Percentiles rank a stretch among this genome's conserved stretches.
Conservation (phyloP, 179 eudicot genomes). For the Heliamphora ciliata region DNA sequence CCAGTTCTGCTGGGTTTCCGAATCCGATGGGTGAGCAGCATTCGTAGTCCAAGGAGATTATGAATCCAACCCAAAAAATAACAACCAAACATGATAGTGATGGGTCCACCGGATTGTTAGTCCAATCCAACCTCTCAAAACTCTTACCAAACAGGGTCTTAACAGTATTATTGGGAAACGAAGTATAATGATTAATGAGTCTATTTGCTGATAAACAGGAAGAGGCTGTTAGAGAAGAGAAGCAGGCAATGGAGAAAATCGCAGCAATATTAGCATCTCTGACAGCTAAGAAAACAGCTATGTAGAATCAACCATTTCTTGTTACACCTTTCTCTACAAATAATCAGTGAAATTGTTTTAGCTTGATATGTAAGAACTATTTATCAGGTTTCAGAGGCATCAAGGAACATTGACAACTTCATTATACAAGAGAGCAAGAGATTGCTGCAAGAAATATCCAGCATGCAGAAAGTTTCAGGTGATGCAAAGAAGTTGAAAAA, state of each 20-base stretch:
- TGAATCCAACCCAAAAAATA: no score
- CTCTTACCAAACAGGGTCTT: no score
- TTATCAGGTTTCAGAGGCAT: conserved; percentile 59
- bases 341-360: background rate
- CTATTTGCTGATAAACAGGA: conserved; percentile 37
- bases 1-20: no score
- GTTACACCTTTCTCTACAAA: background rate
- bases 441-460: conserved; percentile 37
- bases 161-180: background rate
- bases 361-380: conserved; percentile 3
- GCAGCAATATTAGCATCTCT: conserved; percentile 48
- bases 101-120: no score
- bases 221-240: conserved; percentile 59
- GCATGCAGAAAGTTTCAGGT: conserved; percentile 48
- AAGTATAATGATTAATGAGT: background rate
- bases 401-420: conserved; percentile 38
- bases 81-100: no score
- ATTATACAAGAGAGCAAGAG: conserved; percentile 30
- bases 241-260: conserved; percentile 62
- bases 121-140: no score
- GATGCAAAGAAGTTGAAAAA: conserved; percentile 48
- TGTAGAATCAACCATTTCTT: conserved; percentile 28
- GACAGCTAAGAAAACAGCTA: conserved; percentile 45
- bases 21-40: no score
- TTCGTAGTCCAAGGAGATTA: no score